Evolutionary conservation across 805 yeast genomes (phyloP).

Genomic region (Wickerhamomyces sydowiorum): DNA sequence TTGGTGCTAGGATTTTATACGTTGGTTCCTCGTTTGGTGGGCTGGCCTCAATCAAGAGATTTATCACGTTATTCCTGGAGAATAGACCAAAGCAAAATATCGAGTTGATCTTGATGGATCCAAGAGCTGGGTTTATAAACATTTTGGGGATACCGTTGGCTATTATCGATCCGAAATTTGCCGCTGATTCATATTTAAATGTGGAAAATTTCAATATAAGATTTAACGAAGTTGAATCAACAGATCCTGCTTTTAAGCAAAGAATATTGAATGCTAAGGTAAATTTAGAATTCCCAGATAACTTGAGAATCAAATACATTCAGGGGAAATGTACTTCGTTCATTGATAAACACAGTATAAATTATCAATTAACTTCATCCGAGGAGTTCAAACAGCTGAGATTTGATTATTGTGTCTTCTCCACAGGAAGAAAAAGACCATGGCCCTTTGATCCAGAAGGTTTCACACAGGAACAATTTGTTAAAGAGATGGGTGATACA

Average conservation of each 20-base stretch:
- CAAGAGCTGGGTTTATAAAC: conserved; percentile 36
- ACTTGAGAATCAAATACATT: conserved; percentile 13
- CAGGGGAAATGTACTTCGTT: conserved; percentile 20
- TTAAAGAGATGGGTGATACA: conserved; percentile 36
- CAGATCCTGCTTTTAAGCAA: conserved; percentile 23
- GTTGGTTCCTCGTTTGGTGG: conserved; percentile 36
- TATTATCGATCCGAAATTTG: conserved; percentile 31
- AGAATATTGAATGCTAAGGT: conserved; percentile 3
- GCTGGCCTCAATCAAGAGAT: conserved; percentile 23
- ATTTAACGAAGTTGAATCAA: conserved; percentile 29
- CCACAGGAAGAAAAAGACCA: conserved; percentile 44
- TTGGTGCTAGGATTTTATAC: conserved; percentile 15
- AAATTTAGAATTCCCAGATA: conserved; percentile 9
- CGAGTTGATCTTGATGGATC: conserved; percentile 31
- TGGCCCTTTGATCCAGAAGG: conserved; percentile 55
- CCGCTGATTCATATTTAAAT: conserved; percentile 27
- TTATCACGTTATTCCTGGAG: conserved; percentile 11
- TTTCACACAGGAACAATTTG: conserved; percentile 28
- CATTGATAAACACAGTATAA: conserved; percentile 13
- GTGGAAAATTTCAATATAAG: conserved; percentile 19
- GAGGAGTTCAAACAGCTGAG: conserved; percentile 18
- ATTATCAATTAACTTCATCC: conserved; percentile 15
- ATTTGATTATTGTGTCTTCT: conserved; percentile 43
- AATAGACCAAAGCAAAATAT: conserved; percentile 5
- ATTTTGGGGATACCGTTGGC: conserved; percentile 34